phyloP scores from a whole-genome alignment of 2,329 filamentous ascomycete species.

The Ascochyta koolunga region DNA sequence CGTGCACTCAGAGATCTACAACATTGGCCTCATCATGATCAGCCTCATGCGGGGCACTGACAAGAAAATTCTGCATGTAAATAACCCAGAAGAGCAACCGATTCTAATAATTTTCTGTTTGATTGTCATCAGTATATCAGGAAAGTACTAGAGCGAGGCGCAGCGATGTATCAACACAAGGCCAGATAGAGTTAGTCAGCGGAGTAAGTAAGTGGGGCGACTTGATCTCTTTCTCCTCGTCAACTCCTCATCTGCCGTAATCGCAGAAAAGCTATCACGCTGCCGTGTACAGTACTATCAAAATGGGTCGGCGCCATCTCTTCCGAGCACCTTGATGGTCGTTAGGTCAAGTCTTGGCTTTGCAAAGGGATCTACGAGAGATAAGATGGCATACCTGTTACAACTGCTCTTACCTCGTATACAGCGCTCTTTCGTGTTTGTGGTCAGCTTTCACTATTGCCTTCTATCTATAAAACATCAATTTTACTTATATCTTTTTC shows the following conservation, averaged over 20 bases:
- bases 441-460: background rate
- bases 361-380: background rate
- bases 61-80: too few species aligned
- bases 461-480: background rate
- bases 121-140: too few species aligned
- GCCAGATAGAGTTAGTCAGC: background rate
- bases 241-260: too few species aligned
- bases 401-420: background rate
- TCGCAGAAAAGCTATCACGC: background rate
- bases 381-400: background rate
- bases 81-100: too few species aligned
- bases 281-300: background rate
- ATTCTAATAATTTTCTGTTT: too few species aligned
- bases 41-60: too few species aligned
- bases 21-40: too few species aligned
- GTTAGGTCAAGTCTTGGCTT: background rate
- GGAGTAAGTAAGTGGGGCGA: background rate
- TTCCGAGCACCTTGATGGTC: conserved; percentile 2
- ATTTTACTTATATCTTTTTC: too few species aligned
- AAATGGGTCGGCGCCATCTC: background rate
- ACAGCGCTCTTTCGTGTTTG: too few species aligned
- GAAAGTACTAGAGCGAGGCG: too few species aligned
- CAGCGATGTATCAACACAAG: too few species aligned
- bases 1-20: too few species aligned
- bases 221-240: background rate